Evolutionary conservation across 1,284 basidiomycete species (phyloP).

Genomic region (Abortiporus biennis): DNA sequence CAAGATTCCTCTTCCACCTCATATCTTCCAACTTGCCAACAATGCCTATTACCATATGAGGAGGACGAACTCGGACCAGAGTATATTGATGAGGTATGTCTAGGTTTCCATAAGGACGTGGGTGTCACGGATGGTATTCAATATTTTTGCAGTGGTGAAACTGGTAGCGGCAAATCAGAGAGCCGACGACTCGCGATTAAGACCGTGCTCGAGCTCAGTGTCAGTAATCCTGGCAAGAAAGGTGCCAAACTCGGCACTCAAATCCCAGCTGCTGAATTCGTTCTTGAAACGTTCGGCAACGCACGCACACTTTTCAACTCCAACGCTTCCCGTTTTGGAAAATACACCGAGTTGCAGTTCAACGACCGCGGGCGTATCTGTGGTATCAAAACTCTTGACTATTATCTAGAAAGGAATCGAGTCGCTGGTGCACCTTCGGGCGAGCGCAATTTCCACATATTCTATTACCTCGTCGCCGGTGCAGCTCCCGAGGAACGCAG

Average conservation of each 20-base stretch:
- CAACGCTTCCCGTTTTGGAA: constrained; percentile 88
- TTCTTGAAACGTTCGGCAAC: constrained; percentile 90
- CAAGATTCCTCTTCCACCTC: constrained; percentile 45
- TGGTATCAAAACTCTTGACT: constrained; percentile 94
- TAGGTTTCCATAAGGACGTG: constrained; percentile 6
- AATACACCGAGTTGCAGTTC: constrained; percentile 94
- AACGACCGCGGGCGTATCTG: constrained; percentile 83
- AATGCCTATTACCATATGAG: constrained; percentile 97
- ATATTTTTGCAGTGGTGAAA: constrained; percentile 67
- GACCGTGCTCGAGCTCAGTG: constrained; percentile 82
- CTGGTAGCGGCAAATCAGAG: constrained; percentile 92
- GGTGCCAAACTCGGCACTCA: constrained; percentile 82
- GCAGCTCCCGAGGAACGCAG: constrained; percentile 83
- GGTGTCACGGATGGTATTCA: neutral
- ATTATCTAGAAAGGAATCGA: constrained; percentile 89
- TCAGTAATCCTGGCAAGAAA: constrained; percentile 89
- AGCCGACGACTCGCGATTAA: constrained; percentile 87
- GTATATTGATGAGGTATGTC: constrained; percentile 76
- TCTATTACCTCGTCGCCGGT: constrained; percentile 92
- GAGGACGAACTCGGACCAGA: constrained; percentile 90
- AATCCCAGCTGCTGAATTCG: constrained; percentile 91
- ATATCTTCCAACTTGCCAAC: constrained; percentile 86
- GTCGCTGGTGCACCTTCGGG: constrained; percentile 78
- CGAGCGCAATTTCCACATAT: constrained; percentile 95
- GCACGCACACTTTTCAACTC: constrained; percentile 87